Base-by-base conservation (phyloP, 371 early-diverging fungal species). In the Mucor indicus region DNA sequence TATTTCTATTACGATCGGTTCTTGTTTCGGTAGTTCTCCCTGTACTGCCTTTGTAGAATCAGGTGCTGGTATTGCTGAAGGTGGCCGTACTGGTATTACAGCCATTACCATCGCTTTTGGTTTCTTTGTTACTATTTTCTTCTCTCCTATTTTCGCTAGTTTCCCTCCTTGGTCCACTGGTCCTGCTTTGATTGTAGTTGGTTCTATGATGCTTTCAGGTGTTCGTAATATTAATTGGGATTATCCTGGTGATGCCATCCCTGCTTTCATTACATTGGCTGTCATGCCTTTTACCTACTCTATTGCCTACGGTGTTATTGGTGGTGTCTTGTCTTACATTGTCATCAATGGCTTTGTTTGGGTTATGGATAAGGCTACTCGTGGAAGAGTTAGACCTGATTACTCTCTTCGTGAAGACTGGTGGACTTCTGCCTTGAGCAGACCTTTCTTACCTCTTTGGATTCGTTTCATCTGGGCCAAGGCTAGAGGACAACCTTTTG, bases 111-210 rank as follows among this genome's bases (percentile, higher is more conserved):
- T 80, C 13, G 80, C 75, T 3, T 59, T 89, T 53, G 71, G 82
- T 50, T 89, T 91, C 75, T 83, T 89, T 51, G 67, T 90, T 29
- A 77, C 83, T 20, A 69, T 90, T 33, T 87, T 91, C 72, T 86
- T 90, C 49, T 83, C 90, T 1, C 91, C 91, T 10, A 87, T 90
- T 53, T 89, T 89, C 65, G 91, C 90, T 8, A 80, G 84, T 38
- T 85, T 89, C 72, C 91, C 89, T 24, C 87, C 88, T 2, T 89
- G 89, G 87, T 86, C 89, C 4, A 88, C 90, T 1, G 89, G 89
- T 9, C 88, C 88, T 1, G 91, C 89, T 0, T 64, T 91, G 43
- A 80, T 91, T 35, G 59, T 85, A 10, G 84, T 91, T n/a, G 91
- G 91, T 9, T 81, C 79, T 17, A 79, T 91, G 85, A 91, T 91